phyloP scores from a whole-genome alignment of 2,329 filamentous ascomycete genomes.

The Thielaviopsis cerberus region DNA sequence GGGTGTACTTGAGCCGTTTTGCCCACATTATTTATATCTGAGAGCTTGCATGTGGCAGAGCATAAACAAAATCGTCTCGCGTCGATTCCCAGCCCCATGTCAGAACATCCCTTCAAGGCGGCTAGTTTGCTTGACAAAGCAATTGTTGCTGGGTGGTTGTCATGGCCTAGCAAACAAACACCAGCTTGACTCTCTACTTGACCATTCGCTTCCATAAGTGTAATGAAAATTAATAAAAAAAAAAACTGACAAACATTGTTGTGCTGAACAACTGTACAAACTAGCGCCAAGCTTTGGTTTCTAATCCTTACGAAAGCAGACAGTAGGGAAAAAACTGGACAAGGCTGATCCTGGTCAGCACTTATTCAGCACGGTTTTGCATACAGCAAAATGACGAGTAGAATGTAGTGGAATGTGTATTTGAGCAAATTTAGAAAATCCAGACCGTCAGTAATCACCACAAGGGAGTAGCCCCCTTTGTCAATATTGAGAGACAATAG shows the following conservation, averaged over 20 bases:
- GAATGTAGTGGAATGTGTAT: no score
- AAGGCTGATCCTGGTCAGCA: constrained; percentile 5
- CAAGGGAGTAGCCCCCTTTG: not conserved
- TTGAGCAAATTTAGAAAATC: no score
- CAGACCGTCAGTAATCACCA: no score
- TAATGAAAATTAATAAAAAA: not conserved
- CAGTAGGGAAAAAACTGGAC: not conserved
- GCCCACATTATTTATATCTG: no score
- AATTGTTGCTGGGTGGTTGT: not conserved
- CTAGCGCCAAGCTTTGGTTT: not conserved
- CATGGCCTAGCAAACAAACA: not conserved
- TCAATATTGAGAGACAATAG: not conserved
- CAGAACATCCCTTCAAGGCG: not conserved
- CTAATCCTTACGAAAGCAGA: constrained; percentile 7
- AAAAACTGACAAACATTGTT: not conserved
- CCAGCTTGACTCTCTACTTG: no score
- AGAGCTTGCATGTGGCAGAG: no score
- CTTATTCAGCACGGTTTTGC: constrained; percentile 9
- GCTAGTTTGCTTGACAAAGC: not conserved
- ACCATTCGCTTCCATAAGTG: no score
- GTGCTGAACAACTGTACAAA: not conserved
- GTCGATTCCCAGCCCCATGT: not conserved
- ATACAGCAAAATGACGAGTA: no score
- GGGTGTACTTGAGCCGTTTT: no score
- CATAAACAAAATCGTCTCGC: not conserved